Conservation (phyloP, 257 asterid species). For the Capsicum baccatum region DNA sequence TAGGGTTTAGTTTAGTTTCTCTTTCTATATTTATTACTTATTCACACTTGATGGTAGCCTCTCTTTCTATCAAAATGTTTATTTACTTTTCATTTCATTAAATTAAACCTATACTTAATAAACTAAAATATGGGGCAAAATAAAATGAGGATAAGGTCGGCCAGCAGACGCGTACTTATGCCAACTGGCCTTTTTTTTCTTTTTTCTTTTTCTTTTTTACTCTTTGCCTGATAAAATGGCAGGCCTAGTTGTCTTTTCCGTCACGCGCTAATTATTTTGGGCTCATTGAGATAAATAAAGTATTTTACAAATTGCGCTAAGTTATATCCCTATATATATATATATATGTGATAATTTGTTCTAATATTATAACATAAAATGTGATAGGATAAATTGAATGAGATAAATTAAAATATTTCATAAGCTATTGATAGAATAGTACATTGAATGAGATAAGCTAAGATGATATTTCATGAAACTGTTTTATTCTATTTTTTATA, state of each 20-base stretch:
- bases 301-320: no score
- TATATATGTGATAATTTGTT: no score
- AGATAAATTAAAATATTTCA: no score
- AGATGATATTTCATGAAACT: no score
- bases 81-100: conserved; percentile 32
- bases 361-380: no score
- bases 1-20: conserved; percentile 41
- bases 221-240: conserved; percentile 16
- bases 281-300: no score
- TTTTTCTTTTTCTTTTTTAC: background rate
- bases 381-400: no score
- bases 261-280: conserved; percentile 41
- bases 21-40: background rate
- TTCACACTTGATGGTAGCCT: conserved; percentile 18
- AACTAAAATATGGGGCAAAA: conserved; percentile 29
- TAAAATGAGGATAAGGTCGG: conserved; percentile 57
- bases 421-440: no score
- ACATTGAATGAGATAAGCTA: no score
- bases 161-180: conserved; percentile 47
- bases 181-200: conserved; percentile 42
- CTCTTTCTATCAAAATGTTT: conserved; percentile 23
- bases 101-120: background rate
- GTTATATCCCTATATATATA: no score
- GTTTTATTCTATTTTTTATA: no score
- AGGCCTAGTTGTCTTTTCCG: conserved; percentile 28